Base-by-base conservation (phyloP, 441 rosid genomes). In the Iberis amara region DNA sequence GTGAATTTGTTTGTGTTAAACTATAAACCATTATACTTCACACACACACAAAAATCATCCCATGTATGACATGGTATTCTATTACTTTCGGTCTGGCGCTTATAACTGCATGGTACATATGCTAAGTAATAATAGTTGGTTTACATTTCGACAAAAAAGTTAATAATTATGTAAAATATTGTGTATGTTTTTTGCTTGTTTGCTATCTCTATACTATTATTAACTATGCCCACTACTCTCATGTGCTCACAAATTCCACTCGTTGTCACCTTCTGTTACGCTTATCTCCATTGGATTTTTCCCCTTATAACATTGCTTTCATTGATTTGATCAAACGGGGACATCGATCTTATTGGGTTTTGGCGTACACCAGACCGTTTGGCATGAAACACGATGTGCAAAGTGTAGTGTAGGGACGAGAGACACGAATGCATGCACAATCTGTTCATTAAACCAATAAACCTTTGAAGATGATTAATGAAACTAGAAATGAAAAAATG, bases 301-400 rank as follows among this genome's bases (percentile, higher is more conserved):
- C 56, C n/a, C 33, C 21, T 51, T 51, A 44, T 23, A 50, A 51
- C 52, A 52, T 52, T 31, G 64, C 45, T 65, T 57, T 65, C 69
- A 40, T 18, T 52, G 50, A 52, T 59, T 52, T 46, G 50, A 58
- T 51, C 55, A 52, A 39, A 45, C 6, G 32, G 41, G 44, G 59
- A 38, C 62, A 47, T 58, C 27, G 27, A 24, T 24, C 27, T 39
- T 35, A 45, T 38, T n/a, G 26, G 21, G 47, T 39, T 46, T 43
- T 57, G 54, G 36, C 58, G 37, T 18, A 28, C 49, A 18, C 52
- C 6, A 6, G 12, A 64, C 39, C 7, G 7, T 57, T 31, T 59
- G n/a, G 43, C 69, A 38, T 57, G 57, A 64, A 65, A 58, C 64
- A 65, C 69, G 53, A 64, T 64, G 63, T 63, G 27, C 58, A 43